Conservation (phyloP, 2,329 filamentous ascomycete species). For the Thelonectria blattea region DNA sequence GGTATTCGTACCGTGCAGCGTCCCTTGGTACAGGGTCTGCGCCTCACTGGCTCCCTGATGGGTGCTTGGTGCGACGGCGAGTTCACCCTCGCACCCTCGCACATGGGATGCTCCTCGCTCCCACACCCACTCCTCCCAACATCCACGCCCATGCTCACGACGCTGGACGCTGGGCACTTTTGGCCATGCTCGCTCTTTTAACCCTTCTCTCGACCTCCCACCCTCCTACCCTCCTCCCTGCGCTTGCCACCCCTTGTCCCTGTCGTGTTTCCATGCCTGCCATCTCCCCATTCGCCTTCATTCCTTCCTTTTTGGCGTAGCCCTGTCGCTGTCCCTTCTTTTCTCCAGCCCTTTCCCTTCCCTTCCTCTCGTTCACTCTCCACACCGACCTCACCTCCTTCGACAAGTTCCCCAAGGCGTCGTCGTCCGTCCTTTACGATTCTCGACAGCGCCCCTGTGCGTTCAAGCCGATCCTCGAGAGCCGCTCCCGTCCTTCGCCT, state of each 20-base stretch:
- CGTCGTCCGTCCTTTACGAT: constrained; percentile 41
- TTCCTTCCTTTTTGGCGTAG: constrained; percentile 40
- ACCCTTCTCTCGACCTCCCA: constrained; percentile 29
- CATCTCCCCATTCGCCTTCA: constrained; percentile 41
- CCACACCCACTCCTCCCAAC: constrained; percentile 18
- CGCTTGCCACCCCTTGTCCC: constrained; percentile 30
- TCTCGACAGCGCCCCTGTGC: constrained; percentile 41
- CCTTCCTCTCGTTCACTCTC: constrained; percentile 35
- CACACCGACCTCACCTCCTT: constrained; percentile 40
- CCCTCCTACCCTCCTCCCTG: constrained; percentile 31
- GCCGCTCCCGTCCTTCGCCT: constrained; percentile 29
- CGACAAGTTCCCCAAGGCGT: constrained; percentile 43
- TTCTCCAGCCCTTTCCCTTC: constrained; percentile 39
- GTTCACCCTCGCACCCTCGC: constrained; percentile 19
- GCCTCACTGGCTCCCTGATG: constrained; percentile 13
- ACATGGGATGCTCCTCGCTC: constrained; percentile 2
- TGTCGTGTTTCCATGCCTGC: constrained; percentile 44
- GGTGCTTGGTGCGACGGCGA: not conserved
- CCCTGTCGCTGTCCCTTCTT: constrained; percentile 41
- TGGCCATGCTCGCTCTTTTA: constrained; percentile 23
- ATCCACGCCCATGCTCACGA: constrained; percentile 23
- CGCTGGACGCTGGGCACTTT: constrained; percentile 18
- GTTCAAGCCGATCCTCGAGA: constrained; percentile 34
- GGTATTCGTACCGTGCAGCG: not conserved
- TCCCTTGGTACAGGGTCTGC: not conserved